Base-by-base conservation (phyloP, 495 filamentous ascomycete species). In the Penicillium fimorum region DNA sequence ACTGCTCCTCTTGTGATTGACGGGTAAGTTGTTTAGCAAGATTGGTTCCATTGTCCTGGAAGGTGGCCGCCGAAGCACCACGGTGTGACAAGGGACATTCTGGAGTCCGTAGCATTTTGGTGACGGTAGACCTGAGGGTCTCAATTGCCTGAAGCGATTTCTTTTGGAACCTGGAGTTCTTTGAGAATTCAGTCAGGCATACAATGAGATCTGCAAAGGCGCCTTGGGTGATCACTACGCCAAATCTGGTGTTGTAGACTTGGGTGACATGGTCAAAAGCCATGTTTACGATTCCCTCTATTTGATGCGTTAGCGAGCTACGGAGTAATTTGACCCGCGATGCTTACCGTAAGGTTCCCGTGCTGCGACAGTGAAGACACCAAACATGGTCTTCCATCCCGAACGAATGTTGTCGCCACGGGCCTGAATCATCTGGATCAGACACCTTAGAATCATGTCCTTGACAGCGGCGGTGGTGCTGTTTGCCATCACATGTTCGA, bases 301-400 rank as follows among this genome's bases (percentile, higher is more conserved):
- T 55, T 32, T 5, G 10, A 13, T 51, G n/a, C 50, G 75, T 60
- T 79, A 68, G 46, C 20, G 52, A 53, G 18, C 47, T 8, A 49
- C 8, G 43, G 24, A 11, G 1, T 41, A 45, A 20, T 15, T 35
- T 15, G n/a, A 37, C 8, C 9, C 30, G 40, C 5, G 37, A 56
- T 50, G 57, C 77, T 57, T 75, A 85, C 84, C 84, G 69, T 96
- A 93, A 37, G 87, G 91, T 64, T 99, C 94, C 50, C 87, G 82
- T 22, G 94, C 94, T 18, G 94, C 95, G 25, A 96, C 90, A 4
- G 93, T 96, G 69, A 99, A 97, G 37, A 96, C 95, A 10, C 92
- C 94, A 76, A 99, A 97, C 92, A 99, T 97, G 12, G 94, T 97
- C 70, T 94, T 86, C 94, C 94, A 99, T 29, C 94, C 94, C 17